Evolutionary conservation across 73 alveolate genomes (phyloP).

Genomic region (Stentor coeruleus): DNA sequence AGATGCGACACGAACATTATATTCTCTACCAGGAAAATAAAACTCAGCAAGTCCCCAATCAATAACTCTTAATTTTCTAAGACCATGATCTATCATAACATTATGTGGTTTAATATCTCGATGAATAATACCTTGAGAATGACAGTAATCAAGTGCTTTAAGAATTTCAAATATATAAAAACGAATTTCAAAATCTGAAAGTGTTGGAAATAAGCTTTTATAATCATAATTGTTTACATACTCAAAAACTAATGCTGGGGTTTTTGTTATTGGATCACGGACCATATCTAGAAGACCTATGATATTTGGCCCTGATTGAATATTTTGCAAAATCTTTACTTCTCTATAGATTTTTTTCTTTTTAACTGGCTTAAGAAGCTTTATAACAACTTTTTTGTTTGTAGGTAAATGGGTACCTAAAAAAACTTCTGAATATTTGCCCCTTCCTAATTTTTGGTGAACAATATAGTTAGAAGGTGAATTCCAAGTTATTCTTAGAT

Average conservation of each 20-base stretch:
- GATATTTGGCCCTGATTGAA: slow-evolving; percentile 91
- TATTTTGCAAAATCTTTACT: slow-evolving; percentile 84
- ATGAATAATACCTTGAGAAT: slow-evolving; percentile 95
- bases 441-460: slow-evolving; percentile 91
- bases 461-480: slow-evolving; percentile 85
- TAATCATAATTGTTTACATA: slow-evolving; percentile 88
- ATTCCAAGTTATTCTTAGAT: slow-evolving; percentile 60
- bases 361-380: slow-evolving; percentile 95
- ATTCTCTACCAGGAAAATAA: slow-evolving; percentile 89
- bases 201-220: slow-evolving; percentile 80
- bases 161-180: slow-evolving; percentile 85
- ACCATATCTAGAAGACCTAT: slow-evolving; percentile 94
- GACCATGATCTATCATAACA: slow-evolving; percentile 87
- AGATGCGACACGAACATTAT: slow-evolving; percentile 94
- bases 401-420: slow-evolving; percentile 82
- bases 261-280: slow-evolving; percentile 90
- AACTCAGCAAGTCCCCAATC: slow-evolving; percentile 99
- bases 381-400: slow-evolving; percentile 74
- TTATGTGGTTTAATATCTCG: slow-evolving; percentile 98
- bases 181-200: slow-evolving; percentile 86
- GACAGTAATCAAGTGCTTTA: slow-evolving; percentile 77
- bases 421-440: slow-evolving; percentile 90
- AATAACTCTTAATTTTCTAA: slow-evolving; percentile 77
- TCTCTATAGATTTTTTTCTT: slow-evolving; percentile 95
- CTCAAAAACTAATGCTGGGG: slow-evolving; percentile 81